Conservation (phyloP, 2,329 filamentous ascomycete species). For the Penicillium crustosum region DNA sequence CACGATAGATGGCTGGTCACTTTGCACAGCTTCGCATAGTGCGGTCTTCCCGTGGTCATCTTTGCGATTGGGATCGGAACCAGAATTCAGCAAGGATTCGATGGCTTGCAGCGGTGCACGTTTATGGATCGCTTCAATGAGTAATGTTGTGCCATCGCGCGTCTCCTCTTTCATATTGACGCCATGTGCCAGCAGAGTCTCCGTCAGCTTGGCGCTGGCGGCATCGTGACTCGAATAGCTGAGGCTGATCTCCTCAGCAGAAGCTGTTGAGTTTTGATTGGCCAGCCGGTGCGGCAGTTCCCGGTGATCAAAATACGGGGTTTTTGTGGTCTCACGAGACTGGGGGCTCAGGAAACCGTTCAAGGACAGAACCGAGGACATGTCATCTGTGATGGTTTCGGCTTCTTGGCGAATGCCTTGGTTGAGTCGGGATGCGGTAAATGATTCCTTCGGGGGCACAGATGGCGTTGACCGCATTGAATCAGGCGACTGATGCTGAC, state of each 20-base stretch:
- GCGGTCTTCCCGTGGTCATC: conserved; percentile 63
- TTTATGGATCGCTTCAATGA: conserved; percentile 62
- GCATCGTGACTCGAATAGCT: not conserved
- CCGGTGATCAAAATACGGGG: not conserved
- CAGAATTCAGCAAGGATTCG: conserved; percentile 61
- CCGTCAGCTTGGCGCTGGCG: conserved; percentile 55
- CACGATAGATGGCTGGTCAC: conserved; percentile 58
- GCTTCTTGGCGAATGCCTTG: not conserved
- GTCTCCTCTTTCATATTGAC: conserved; percentile 58
- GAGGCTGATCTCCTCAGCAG: conserved; percentile 1
- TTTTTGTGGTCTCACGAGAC: conserved; percentile 6
- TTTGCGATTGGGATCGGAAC: conserved; percentile 59
- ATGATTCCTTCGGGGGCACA: conserved; percentile 30
- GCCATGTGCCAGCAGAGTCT: conserved; percentile 62
- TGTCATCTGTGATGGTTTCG: conserved; percentile 29
- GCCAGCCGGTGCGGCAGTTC: not conserved
- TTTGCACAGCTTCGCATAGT: conserved; percentile 62
- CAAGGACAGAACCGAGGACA: conserved; percentile 32
- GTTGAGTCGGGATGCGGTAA: conserved; percentile 9
- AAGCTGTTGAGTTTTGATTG: conserved; percentile 1
- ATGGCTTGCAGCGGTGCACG: conserved; percentile 56
- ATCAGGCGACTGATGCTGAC: not conserved
- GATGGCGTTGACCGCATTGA: conserved; percentile 13
- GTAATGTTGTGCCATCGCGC: conserved; percentile 59
- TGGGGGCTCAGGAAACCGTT: conserved; percentile 19